Percentiles rank a stretch among this genome's conserved stretches.
phyloP scores from a whole-genome alignment of 495 filamentous ascomycete species.

The Hyphodiscus hymeniophilus region DNA sequence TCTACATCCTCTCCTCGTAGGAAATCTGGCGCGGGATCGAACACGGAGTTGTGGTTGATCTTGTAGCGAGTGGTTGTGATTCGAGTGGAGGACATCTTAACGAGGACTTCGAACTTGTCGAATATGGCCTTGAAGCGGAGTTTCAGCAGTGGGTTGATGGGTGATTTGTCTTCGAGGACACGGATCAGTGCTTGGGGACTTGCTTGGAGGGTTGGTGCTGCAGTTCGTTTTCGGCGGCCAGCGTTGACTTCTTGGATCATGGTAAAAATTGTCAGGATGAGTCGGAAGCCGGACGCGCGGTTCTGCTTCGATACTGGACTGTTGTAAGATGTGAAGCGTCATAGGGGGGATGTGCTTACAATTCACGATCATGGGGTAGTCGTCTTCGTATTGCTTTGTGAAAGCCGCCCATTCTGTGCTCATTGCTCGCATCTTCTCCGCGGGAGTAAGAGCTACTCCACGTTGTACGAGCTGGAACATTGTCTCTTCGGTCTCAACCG shows the following conservation, averaged over 20 bases:
- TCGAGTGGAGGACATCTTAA: slow-evolving; percentile 14
- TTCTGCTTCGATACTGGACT: slow-evolving; percentile 22
- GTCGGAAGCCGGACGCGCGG: slow-evolving; percentile 29
- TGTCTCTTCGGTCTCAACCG: slow-evolving; percentile 36
- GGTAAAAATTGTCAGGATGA: slow-evolving; percentile 21
- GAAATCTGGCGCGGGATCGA: slow-evolving; percentile 19
- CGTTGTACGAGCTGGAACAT: slow-evolving; percentile 40
- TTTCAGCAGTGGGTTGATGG: slow-evolving; percentile 10
- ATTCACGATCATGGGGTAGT: slow-evolving; percentile 28
- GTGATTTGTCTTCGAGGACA: slow-evolving; percentile 19
- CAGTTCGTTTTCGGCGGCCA: not conserved
- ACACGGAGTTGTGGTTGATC: slow-evolving; percentile 15
- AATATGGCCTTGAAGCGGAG: slow-evolving; percentile 18
- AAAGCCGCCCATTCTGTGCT: slow-evolving; percentile 38
- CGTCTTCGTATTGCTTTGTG: slow-evolving; percentile 30
- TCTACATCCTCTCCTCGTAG: slow-evolving; percentile 6
- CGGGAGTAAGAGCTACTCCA: slow-evolving; percentile 36
- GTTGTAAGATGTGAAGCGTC: slow-evolving; percentile 9
- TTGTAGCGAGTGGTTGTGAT: slow-evolving; percentile 11
- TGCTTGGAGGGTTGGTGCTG: slow-evolving; percentile 23
- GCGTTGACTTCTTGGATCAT: slow-evolving; percentile 19
- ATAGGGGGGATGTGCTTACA: slow-evolving; percentile 19
- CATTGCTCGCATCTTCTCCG: slow-evolving; percentile 40
- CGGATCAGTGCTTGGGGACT: slow-evolving; percentile 22
- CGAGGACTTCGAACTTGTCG: slow-evolving; percentile 19